Conservation (phyloP, 495 filamentous ascomycete species). For the Neurospora sp. region DNA sequence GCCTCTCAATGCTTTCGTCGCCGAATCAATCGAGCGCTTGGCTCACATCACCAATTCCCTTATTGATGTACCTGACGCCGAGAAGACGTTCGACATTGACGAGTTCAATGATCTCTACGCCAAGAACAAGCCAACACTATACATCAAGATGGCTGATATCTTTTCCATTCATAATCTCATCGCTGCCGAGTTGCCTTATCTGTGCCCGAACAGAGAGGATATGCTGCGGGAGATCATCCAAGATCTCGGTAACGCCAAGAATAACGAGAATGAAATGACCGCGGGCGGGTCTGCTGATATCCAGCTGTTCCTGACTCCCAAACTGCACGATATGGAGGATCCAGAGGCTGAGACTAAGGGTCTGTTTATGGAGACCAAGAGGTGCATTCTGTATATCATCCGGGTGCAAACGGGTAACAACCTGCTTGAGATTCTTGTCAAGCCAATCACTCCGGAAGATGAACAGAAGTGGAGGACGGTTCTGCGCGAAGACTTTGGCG, state of each 20-base stretch:
- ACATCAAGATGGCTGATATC: conserved; percentile 97
- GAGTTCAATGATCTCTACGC: conserved; percentile 97
- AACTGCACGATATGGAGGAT: conserved; percentile 83
- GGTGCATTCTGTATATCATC: conserved; percentile 96
- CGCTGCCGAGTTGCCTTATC: conserved; percentile 59
- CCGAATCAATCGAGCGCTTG: conserved; percentile 73
- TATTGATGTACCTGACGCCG: conserved; percentile 74
- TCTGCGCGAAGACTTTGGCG: conserved; percentile 70
- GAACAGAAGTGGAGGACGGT: conserved; percentile 78
- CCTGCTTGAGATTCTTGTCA: conserved; percentile 89
- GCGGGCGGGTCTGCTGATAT: conserved; percentile 84
- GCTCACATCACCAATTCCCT: conserved; percentile 62
- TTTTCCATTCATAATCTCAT: conserved; percentile 92
- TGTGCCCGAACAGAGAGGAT: conserved; percentile 76
- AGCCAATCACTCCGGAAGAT: conserved; percentile 76
- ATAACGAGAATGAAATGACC: conserved; percentile 85
- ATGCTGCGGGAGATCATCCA: conserved; percentile 82
- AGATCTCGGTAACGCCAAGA: conserved; percentile 90
- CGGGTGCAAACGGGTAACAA: conserved; percentile 87
- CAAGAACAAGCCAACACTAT: conserved; percentile 88
- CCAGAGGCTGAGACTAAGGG: conserved; percentile 86
- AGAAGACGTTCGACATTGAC: conserved; percentile 92
- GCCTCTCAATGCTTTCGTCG: conserved; percentile 82
- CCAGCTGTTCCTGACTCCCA: conserved; percentile 80
- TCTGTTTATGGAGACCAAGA: conserved; percentile 95